Evolutionary conservation across 768 basidiomycete species (phyloP).

Genomic region (Trametes sanguinea): DNA sequence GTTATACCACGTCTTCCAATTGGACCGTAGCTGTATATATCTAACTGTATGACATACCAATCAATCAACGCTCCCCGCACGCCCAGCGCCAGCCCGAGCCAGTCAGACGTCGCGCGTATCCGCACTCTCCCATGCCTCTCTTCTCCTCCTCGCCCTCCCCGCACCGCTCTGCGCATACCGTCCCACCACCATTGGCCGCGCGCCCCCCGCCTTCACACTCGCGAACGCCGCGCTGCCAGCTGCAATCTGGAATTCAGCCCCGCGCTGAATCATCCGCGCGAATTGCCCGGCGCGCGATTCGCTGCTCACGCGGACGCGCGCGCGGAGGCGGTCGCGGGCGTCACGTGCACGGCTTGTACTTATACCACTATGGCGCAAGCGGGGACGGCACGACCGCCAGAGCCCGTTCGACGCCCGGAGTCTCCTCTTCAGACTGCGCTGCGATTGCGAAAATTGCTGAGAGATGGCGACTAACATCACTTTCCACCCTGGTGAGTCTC

Average conservation of each 20-base stretch:
- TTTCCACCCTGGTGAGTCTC: slow-evolving; percentile 61
- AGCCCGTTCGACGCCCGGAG: not conserved
- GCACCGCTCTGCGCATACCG: slow-evolving; percentile 6
- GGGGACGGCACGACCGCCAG: not conserved
- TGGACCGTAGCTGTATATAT: slow-evolving; percentile 12
- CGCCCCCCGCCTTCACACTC: not conserved
- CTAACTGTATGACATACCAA: slow-evolving; percentile 13
- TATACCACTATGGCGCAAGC: slow-evolving; percentile 29
- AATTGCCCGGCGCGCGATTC: slow-evolving; percentile 18
- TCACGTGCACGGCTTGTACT: slow-evolving; percentile 28
- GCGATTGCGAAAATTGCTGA: not conserved
- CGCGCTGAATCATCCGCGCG: slow-evolving; percentile 22
- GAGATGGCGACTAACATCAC: slow-evolving; percentile 50
- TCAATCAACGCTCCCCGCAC: slow-evolving; percentile 2
- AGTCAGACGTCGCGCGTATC: slow-evolving; percentile 16
- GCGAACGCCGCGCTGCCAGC: not conserved
- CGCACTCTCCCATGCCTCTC: not conserved
- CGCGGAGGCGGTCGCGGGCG: not conserved
- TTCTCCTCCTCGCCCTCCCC: not conserved
- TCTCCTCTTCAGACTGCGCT: not conserved
- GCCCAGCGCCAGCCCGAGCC: slow-evolving; percentile 6
- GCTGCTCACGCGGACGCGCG: slow-evolving; percentile 10
- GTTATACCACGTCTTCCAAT: slow-evolving; percentile 20
- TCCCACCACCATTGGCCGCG: slow-evolving; percentile 7
- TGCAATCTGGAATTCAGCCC: slow-evolving; percentile 17